Base-by-base conservation (phyloP, 2,329 filamentous ascomycete species). In the Diaporthe ilicicola region DNA sequence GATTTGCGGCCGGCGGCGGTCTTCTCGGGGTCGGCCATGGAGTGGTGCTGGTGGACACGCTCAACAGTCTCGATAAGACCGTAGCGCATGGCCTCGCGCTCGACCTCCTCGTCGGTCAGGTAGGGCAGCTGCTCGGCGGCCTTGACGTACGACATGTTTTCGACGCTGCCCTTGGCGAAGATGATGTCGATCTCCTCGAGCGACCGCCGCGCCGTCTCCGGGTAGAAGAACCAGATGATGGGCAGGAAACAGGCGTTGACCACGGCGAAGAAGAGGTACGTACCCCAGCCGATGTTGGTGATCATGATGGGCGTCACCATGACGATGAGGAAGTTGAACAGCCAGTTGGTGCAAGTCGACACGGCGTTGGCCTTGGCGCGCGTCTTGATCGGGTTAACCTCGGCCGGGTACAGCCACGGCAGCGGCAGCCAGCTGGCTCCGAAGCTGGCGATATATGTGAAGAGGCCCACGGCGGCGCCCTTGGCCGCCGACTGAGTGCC, bases 101-200 rank as follows among this genome's bases (percentile, higher is more conserved):
- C 87, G 37, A 90, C 83, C 74, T 90, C 84, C 53, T 84, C 81
- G 12, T 83, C 82, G 4, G 82, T 78, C 15, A 91, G 80, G 72
- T 84, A 82, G 0, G 89, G 89, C 70, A 91, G 78, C 61, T 90
- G 84, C 74, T 86, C 82, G 39, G 88, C 86, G 6, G 89, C 89
- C 73, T 82, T 82, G 67, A 91, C 88, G 72, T 90, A 90, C 5
- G 84, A 87, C 6, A 88, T 90, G 2, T 88, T 86, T 79, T 91
- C 89, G 37, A 83, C 78, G 74, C 83, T 84, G 13, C 88, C 88
- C 81, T 90, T 90, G 77, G 85, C 78, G 54, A 80, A 80, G 65
- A 93, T 90, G 70, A 88, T 84, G 76, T 93, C 91, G 80, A 93
- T 89, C 78, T 93, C 91, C 79, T 93, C 91, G 39, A 93, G 83